phyloP scores from a whole-genome alignment of 805 yeast genomes.

The Cyberlindnera mycetangii region DNA sequence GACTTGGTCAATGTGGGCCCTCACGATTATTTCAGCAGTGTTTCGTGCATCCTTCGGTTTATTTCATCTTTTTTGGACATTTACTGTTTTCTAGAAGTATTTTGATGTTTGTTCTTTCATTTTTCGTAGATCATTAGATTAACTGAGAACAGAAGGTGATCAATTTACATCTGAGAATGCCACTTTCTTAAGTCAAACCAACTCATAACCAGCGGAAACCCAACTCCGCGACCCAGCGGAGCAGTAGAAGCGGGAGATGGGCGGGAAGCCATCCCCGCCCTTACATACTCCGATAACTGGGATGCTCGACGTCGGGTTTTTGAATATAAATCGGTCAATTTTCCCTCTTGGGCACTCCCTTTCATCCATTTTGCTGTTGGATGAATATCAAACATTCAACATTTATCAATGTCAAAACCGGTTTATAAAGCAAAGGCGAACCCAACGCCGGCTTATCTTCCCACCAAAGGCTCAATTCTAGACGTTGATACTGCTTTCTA shows the following conservation, averaged over 20 bases:
- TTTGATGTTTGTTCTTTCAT: background rate
- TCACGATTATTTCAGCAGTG: background rate
- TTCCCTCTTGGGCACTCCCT: too few relatives aligned
- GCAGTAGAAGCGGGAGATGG: too few relatives aligned
- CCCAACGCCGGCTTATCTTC: constrained; percentile 56
- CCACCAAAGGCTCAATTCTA: constrained; percentile 51
- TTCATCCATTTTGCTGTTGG: too few relatives aligned
- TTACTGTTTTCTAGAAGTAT: background rate
- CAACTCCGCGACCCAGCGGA: too few relatives aligned
- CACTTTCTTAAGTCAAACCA: too few relatives aligned
- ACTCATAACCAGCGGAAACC: background rate
- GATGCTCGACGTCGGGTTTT: too few relatives aligned
- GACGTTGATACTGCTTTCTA: constrained; percentile 50
- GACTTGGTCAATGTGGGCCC: too few relatives aligned
- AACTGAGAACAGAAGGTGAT: too few relatives aligned
- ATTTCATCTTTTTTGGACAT: background rate
- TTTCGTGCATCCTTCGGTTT: background rate
- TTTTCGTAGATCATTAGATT: background rate
- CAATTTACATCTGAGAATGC: too few relatives aligned
- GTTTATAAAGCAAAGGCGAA: constrained; percentile 24
- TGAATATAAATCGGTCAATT: too few relatives aligned
- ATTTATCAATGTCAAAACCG: constrained; percentile 18
- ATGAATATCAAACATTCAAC: too few relatives aligned
- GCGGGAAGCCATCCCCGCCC: constrained; percentile 16
- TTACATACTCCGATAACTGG: too few relatives aligned